Base-by-base conservation (phyloP, 2,329 filamentous ascomycete species). In the Trichophyton simii region DNA sequence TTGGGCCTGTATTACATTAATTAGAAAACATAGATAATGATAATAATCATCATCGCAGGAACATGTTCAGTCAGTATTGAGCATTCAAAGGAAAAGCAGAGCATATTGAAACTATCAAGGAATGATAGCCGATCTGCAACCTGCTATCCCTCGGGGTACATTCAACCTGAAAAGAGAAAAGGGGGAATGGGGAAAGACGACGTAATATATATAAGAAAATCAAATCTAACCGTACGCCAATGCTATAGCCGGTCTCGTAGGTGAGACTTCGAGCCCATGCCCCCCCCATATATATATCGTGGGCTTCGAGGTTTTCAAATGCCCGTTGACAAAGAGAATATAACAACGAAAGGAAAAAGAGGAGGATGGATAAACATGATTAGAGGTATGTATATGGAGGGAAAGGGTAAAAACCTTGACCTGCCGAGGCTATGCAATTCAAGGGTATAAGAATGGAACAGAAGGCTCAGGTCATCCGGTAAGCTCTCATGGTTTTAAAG, bases 151-250 rank as follows among this genome's bases (percentile, higher is more conserved):
- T 38, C 1, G 8, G 9, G 9, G 28, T 31, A 3, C 34, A 38
- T 38, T 38, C 34, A 38, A 38, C 11, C 34, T 38, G 34, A 22
- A 22, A 13, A 38, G 34, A 22, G 2, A 13, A 38, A 38, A 38
- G 34, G 11, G 11, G 34, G 15, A 38, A 55, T 18, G 28, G 34
- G 11, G 6, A n/a, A 54, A 57, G 31, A 4, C 54, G 11, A 38
- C 11, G 34, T 44, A 44, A 18, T 44, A n/a, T 44, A 18, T 44
- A 15, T 44, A 44, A 44, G 41, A 18, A 18, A 44, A 44, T 7
- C 15, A 22, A 22, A 58, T 58, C 55, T 58, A 58, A 58, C 55
- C 55, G 55, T 58, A 36, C 55, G 41, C 55, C 55, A 38, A 58
- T 42, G 55, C 55, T 58, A 58, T 22, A 28, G 41, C 36, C 34